These are phyloP conservation scores for Calycina marina DNA, from an alignment of 2,329 filamentous ascomycete species.

Conservation along the genomic window DNA sequence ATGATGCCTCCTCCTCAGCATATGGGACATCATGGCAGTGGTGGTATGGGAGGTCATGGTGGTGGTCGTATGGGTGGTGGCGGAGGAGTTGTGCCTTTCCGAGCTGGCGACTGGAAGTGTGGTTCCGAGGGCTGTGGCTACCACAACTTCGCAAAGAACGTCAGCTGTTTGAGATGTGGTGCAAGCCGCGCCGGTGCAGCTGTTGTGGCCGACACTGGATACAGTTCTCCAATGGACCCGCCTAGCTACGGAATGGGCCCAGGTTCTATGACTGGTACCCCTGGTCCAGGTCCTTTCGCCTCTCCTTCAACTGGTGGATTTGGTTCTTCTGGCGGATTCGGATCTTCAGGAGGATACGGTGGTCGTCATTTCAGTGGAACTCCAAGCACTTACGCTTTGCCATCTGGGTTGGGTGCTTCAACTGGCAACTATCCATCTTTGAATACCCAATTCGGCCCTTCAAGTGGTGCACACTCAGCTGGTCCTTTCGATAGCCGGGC, in stretches of 20 bases:
- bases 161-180: slow-evolving; percentile 91
- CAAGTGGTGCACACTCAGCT: slow-evolving; percentile 64
- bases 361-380: slow-evolving; percentile 77
- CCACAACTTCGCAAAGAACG: slow-evolving; percentile 99
- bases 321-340: slow-evolving; percentile 47
- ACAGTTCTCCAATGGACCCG: slow-evolving; percentile 80
- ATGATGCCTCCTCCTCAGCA: slow-evolving; percentile 72
- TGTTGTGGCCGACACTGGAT: slow-evolving; percentile 86
- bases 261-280: slow-evolving; percentile 72
- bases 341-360: slow-evolving; percentile 44
- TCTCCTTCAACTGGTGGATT: slow-evolving; percentile 50
- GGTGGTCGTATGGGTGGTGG: slow-evolving; percentile 65
- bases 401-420: slow-evolving; percentile 68
- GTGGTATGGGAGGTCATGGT: slow-evolving; percentile 34
- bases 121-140: slow-evolving; percentile 95
- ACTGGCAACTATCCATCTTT: slow-evolving; percentile 70
- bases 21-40: slow-evolving; percentile 46
- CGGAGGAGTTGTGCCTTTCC: slow-evolving; percentile 84
- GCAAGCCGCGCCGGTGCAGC: slow-evolving; percentile 87
- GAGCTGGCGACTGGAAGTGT: slow-evolving; percentile 97
- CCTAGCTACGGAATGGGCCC: slow-evolving; percentile 76
- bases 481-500: slow-evolving; percentile 86
- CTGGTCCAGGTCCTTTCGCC: slow-evolving; percentile 63
- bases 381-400: slow-evolving; percentile 78
- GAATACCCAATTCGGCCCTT: slow-evolving; percentile 64